Evolutionary conservation across 2,329 filamentous ascomycete species (phyloP).

Genomic region (Pseudopyrenochaeta lycopersici): DNA sequence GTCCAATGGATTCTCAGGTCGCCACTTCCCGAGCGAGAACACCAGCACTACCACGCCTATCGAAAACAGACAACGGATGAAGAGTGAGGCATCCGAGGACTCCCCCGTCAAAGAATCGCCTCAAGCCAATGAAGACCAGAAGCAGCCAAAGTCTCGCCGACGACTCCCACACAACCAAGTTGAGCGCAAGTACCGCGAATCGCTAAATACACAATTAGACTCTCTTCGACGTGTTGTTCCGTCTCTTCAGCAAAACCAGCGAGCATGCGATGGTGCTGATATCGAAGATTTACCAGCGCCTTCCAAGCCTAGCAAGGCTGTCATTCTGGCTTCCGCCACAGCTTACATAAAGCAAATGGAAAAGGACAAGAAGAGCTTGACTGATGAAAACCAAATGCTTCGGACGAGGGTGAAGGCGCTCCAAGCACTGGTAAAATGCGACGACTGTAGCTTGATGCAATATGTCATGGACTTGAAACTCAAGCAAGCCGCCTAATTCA

Average conservation of each 20-base stretch:
- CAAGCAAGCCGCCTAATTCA: constrained; percentile 30
- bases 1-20: constrained; percentile 39
- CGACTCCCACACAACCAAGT: constrained; percentile 56
- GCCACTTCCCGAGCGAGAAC: constrained; percentile 35
- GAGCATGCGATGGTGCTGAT: constrained; percentile 49
- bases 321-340: constrained; percentile 56
- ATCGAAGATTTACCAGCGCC: constrained; percentile 55
- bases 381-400: constrained; percentile 51
- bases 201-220: constrained; percentile 57
- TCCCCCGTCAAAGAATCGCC: constrained; percentile 36
- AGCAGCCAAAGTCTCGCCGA: constrained; percentile 46
- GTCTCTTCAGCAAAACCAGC: constrained; percentile 49
- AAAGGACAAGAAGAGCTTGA: constrained; percentile 51
- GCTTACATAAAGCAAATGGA: constrained; percentile 58
- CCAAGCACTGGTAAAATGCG: constrained; percentile 56
- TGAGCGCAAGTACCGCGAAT: constrained; percentile 58
- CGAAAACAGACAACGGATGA: constrained; percentile 31
- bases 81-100: constrained; percentile 43
- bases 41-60: constrained; percentile 19
- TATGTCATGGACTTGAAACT: constrained; percentile 54
- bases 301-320: constrained; percentile 55
- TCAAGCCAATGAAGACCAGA: constrained; percentile 31
- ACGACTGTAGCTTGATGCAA: constrained; percentile 57
- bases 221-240: constrained; percentile 52
- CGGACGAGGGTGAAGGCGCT: constrained; percentile 53